phyloP scores from a whole-genome alignment of 2,329 filamentous ascomycete genomes.

The Scedosporium aurantiacum region DNA sequence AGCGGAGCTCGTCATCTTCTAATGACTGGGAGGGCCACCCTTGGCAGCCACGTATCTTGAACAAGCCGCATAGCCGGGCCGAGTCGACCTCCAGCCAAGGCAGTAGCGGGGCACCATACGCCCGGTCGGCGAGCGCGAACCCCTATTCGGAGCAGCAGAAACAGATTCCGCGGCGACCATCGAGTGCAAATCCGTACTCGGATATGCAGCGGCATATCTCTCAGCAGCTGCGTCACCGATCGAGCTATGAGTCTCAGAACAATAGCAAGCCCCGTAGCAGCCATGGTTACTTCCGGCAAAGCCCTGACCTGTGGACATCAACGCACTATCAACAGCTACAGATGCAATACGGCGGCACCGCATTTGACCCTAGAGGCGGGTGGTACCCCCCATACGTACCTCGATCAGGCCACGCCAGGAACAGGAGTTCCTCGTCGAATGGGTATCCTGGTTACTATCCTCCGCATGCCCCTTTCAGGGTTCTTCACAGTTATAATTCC shows the following conservation, averaged over 20 bases:
- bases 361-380: slow-evolving; percentile 6
- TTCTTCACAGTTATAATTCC: slow-evolving; percentile 48
- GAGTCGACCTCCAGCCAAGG: slow-evolving; percentile 19
- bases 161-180: slow-evolving; percentile 2
- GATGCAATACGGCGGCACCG: slow-evolving; percentile 8
- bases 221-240: slow-evolving; percentile 19
- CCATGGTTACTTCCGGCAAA: slow-evolving; percentile 9
- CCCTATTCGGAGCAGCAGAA: slow-evolving; percentile 4
- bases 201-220: background rate
- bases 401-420: slow-evolving; percentile 24
- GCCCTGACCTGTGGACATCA: slow-evolving; percentile 10
- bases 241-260: slow-evolving; percentile 19
- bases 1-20: background rate
- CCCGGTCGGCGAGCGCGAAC: slow-evolving; percentile 6
- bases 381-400: slow-evolving; percentile 22
- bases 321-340: slow-evolving; percentile 11
- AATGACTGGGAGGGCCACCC: slow-evolving; percentile 16
- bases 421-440: slow-evolving; percentile 24
- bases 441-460: slow-evolving; percentile 6
- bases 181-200: slow-evolving; percentile 5
- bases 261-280: background rate
- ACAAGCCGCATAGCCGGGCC: slow-evolving; percentile 17
- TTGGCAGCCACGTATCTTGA: slow-evolving; percentile 16
- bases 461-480: slow-evolving; percentile 30
- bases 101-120: slow-evolving; percentile 11